Percentiles rank a stretch among this genome's conserved stretches.
These are phyloP conservation scores for Cucurbita ficifolia DNA, from an alignment of 306 rosid species.

Conservation along the genomic window DNA sequence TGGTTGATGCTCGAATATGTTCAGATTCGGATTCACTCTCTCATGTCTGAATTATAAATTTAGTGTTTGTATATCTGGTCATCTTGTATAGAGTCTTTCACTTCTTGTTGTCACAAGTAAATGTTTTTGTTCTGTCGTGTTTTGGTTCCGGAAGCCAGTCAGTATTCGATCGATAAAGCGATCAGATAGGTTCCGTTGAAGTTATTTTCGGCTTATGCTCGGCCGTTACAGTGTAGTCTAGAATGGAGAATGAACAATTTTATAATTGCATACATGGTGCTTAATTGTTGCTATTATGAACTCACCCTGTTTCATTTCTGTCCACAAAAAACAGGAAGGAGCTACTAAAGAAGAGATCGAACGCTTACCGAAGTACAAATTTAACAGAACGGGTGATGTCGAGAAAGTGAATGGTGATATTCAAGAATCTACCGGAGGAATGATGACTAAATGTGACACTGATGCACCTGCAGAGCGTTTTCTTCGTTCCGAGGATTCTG, in stretches of 20 bases:
- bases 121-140: neutral
- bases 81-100: neutral
- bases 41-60: neutral
- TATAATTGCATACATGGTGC: neutral
- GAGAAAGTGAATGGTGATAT: conserved; percentile 31
- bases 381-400: conserved; percentile 21
- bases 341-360: conserved; percentile 79
- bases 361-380: conserved; percentile 59
- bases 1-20: neutral
- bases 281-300: neutral
- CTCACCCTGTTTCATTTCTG: conserved; percentile 8
- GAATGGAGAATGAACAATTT: neutral
- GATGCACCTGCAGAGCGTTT: conserved; percentile 32
- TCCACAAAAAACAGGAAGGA: conserved; percentile 52
- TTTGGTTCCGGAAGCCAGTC: neutral
- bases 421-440: conserved; percentile 49
- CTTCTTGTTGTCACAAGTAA: neutral
- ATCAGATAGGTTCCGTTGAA: neutral
- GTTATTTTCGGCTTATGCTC: neutral
- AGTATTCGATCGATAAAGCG: neutral
- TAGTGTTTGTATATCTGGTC: neutral
- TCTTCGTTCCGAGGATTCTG: conserved; percentile 51
- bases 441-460: conserved; percentile 35
- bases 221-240: neutral
- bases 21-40: neutral